Evolutionary conservation across 2,329 filamentous ascomycete species (phyloP).

Genomic region (Chlorencoelia australis): DNA sequence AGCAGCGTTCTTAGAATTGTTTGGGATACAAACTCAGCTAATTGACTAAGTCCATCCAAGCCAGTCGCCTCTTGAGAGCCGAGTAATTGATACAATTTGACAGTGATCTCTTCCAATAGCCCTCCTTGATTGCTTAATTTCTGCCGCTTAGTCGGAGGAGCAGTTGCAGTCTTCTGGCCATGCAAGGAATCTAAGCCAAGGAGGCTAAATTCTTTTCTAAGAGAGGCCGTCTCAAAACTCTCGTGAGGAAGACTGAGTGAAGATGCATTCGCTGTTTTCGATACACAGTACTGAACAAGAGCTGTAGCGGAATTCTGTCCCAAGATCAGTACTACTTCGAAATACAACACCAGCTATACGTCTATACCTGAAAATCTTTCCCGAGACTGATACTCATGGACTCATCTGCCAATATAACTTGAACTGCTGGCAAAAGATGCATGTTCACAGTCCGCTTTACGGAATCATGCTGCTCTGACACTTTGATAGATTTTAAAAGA

Average conservation of each 20-base stretch:
- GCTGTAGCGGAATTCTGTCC: slow-evolving; percentile 13
- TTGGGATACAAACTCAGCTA: slow-evolving; percentile 37
- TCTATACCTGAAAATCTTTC: slow-evolving; percentile 22
- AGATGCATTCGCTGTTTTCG: slow-evolving; percentile 1
- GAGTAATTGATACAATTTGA: slow-evolving; percentile 27
- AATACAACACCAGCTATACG: neutral
- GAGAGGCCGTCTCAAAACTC: slow-evolving; percentile 16
- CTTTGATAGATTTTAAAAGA: slow-evolving; percentile 18
- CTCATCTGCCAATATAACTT: slow-evolving; percentile 8
- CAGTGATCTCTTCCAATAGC: slow-evolving; percentile 27
- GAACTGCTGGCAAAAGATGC: slow-evolving; percentile 18
- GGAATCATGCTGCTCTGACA: slow-evolving; percentile 18
- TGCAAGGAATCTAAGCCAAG: slow-evolving; percentile 11
- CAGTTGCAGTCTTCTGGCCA: neutral
- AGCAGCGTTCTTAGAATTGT: slow-evolving; percentile 3
- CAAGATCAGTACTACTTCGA: slow-evolving; percentile 10
- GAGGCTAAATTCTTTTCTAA: slow-evolving; percentile 18
- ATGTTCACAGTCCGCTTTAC: slow-evolving; percentile 13
- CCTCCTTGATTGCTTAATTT: slow-evolving; percentile 24
- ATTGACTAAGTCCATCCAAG: slow-evolving; percentile 32
- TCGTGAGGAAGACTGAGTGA: neutral
- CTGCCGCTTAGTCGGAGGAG: slow-evolving; percentile 22
- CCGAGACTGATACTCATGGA: slow-evolving; percentile 4
- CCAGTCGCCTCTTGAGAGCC: slow-evolving; percentile 26
- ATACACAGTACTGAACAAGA: slow-evolving; percentile 16